A percentile compares a stretch with the other conserved stretches of the same genome.
Conservation (phyloP, 352 stramenopile species). For the Thalassiosira livingstoniorum region DNA sequence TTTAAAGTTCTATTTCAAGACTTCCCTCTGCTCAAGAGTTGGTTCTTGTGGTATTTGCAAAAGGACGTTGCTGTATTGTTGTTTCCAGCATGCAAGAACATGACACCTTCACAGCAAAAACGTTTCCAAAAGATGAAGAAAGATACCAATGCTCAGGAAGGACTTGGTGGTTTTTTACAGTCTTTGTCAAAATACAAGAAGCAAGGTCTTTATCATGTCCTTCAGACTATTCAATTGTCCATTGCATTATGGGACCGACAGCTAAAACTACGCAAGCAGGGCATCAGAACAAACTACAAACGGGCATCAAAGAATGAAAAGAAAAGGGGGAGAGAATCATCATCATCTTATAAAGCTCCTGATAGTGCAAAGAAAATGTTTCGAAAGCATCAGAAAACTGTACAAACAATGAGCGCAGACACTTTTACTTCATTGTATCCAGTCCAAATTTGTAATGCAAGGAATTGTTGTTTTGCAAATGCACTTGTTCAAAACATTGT, state of each 20-base stretch:
- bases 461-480: background rate
- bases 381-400: background rate
- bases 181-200: background rate
- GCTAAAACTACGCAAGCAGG: background rate
- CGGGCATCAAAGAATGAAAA: background rate
- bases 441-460: background rate
- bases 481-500: background rate
- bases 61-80: background rate
- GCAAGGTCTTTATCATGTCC: background rate
- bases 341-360: background rate
- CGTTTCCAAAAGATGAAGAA: background rate
- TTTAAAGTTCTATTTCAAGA: background rate
- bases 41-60: background rate
- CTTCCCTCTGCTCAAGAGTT: background rate
- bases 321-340: background rate
- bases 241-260: background rate
- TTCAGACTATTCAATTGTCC: background rate
- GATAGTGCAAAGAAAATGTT: background rate
- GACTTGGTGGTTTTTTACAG: background rate
- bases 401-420: background rate
- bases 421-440: too few species aligned
- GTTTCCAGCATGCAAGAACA: background rate
- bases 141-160: background rate
- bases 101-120: background rate
- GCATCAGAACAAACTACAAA: background rate